A percentile compares a stretch with the other conserved stretches of the same genome.
These are phyloP conservation scores for Periconia sp. DNA, from an alignment of 2,329 filamentous ascomycete species.

Conservation along the genomic window DNA sequence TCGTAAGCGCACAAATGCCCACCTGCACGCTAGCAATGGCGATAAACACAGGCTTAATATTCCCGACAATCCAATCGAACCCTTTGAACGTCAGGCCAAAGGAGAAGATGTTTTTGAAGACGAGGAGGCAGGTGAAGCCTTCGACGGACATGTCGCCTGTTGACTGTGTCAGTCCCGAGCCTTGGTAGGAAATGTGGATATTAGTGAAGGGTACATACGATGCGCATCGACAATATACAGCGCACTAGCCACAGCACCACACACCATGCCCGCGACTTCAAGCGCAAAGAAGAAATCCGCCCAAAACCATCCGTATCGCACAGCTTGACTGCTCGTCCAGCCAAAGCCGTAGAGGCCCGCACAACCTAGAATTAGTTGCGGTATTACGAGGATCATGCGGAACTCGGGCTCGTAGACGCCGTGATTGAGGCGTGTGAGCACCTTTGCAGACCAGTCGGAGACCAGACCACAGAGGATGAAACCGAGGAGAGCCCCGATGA, in stretches of 20 bases:
- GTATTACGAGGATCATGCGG: constrained; percentile 79
- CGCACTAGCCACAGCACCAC: constrained; percentile 83
- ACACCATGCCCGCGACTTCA: constrained; percentile 88
- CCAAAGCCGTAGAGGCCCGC: constrained; percentile 87
- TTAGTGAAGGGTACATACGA: constrained; percentile 54
- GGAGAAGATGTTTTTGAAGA: constrained; percentile 95
- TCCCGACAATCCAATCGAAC: constrained; percentile 79
- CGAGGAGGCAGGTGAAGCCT: constrained; percentile 84
- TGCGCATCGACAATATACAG: constrained; percentile 94
- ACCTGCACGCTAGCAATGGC: constrained; percentile 79
- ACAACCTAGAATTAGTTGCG: constrained; percentile 78
- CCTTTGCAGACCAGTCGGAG: constrained; percentile 73
- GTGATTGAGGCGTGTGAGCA: constrained; percentile 74
- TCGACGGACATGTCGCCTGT: constrained; percentile 81
- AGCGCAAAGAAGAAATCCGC: constrained; percentile 84
- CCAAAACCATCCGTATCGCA: constrained; percentile 71
- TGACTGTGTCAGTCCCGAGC: background rate
- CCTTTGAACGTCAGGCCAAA: constrained; percentile 85
- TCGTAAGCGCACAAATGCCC: constrained; percentile 72
- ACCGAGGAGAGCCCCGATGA: constrained; percentile 80
- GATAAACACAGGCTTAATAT: constrained; percentile 72
- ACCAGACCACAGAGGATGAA: constrained; percentile 77
- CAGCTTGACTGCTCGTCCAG: constrained; percentile 68
- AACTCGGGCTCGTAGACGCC: constrained; percentile 94
- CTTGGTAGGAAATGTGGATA: constrained; percentile 1